Percentiles rank a stretch among this genome's conserved stretches.
phyloP scores from a whole-genome alignment of 345 rosid genomes.

The Abelmoschus esculentus region DNA sequence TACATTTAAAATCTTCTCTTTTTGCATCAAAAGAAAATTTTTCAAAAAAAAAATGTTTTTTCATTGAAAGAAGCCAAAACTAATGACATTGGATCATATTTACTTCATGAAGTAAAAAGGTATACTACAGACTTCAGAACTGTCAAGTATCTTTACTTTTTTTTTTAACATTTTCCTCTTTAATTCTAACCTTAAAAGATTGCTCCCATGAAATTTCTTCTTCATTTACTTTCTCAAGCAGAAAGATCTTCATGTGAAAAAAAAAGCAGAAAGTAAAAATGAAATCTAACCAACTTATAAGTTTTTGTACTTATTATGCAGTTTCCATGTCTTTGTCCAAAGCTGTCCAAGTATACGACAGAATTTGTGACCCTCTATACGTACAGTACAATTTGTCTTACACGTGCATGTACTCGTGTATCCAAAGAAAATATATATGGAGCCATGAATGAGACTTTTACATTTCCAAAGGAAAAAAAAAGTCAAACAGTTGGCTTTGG shows the following conservation, averaged over 20 bases:
- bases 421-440: slow-evolving; percentile 9
- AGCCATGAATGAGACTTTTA: slow-evolving; percentile 27
- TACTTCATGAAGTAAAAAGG: neutral
- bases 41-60: neutral
- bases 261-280: neutral
- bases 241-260: neutral
- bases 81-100: neutral
- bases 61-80: neutral
- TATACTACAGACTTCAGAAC: neutral
- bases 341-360: neutral
- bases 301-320: neutral
- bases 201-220: neutral
- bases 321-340: neutral
- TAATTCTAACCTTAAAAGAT: neutral
- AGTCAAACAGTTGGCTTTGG: slow-evolving; percentile 28
- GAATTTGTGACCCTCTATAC: slow-evolving; percentile 14
- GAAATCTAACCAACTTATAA: neutral
- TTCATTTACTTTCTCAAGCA: neutral
- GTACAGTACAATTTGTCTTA: slow-evolving; percentile 12
- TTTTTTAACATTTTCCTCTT: neutral
- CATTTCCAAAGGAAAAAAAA: neutral
- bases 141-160: neutral
- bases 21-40: neutral
- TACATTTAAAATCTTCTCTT: neutral
- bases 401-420: slow-evolving; percentile 39